Conservation (phyloP, 2,329 filamentous ascomycete species). For the Trichoderma semiorbis region DNA sequence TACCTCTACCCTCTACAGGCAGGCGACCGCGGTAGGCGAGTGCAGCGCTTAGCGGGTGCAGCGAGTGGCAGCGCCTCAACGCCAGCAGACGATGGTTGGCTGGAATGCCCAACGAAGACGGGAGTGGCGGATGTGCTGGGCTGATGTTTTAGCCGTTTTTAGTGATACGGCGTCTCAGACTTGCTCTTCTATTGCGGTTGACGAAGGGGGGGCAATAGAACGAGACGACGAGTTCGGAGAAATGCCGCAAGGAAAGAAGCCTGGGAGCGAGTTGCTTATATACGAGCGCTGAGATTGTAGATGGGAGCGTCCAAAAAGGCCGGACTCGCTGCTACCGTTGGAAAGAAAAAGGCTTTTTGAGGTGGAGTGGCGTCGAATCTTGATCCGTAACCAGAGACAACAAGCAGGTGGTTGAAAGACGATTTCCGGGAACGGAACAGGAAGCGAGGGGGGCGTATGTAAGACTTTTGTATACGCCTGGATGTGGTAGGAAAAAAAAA, state of each 20-base stretch:
- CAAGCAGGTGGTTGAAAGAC: constrained; percentile 3
- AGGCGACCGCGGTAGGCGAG: background rate
- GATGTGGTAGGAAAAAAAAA: background rate
- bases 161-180: constrained; percentile 8
- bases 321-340: background rate
- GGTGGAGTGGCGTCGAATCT: background rate
- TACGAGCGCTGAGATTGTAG: background rate
- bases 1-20: background rate
- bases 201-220: background rate
- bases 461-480: background rate
- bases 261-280: background rate
- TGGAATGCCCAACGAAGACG: constrained; percentile 13
- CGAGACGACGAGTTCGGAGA: background rate
- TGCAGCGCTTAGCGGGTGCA: background rate
- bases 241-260: too few species aligned
- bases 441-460: constrained; percentile 1
- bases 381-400: background rate
- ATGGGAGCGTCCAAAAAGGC: background rate
- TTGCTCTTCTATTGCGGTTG: background rate
- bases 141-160: constrained; percentile 10
- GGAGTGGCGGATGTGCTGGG: constrained; percentile 15
- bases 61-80: background rate
- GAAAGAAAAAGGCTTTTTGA: background rate
- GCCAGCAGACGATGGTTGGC: constrained; percentile 1
- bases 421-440: constrained; percentile 12